Conservation (phyloP, 805 yeast genomes). For the Lipomyces spencermartinsiae region DNA sequence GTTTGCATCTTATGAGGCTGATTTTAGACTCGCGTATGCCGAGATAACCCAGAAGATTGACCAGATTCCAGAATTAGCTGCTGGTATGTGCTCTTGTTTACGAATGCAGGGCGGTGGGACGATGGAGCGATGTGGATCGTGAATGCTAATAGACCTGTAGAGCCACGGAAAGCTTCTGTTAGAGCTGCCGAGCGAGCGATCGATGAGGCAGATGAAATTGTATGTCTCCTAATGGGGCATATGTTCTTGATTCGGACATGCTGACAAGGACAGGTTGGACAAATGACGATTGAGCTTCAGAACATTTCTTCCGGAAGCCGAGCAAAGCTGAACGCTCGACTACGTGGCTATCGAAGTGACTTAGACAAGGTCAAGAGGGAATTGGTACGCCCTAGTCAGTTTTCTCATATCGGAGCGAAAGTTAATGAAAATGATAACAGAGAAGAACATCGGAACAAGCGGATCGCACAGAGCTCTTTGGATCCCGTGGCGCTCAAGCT, state of each 20-base stretch:
- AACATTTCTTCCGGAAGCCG: slow-evolving; percentile 78
- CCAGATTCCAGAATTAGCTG: slow-evolving; percentile 57
- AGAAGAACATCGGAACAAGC: slow-evolving; percentile 68
- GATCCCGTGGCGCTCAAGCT: slow-evolving; percentile 52
- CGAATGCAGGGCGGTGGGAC: not conserved
- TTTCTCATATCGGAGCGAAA: not conserved
- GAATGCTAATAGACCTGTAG: slow-evolving; percentile 43
- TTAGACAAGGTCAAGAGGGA: slow-evolving; percentile 61
- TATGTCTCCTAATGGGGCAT: slow-evolving; percentile 39
- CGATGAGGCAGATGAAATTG: slow-evolving; percentile 80
- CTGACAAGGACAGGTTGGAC: slow-evolving; percentile 59
- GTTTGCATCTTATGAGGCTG: slow-evolving; percentile 70
- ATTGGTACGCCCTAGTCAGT: slow-evolving; percentile 25
- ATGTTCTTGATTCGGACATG: not conserved
- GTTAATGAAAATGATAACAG: not conserved
- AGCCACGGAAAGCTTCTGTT: slow-evolving; percentile 60
- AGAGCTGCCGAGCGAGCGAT: slow-evolving; percentile 67
- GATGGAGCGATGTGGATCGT: not conserved
- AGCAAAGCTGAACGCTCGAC: slow-evolving; percentile 72
- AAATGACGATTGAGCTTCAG: slow-evolving; percentile 85
- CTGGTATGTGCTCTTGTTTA: slow-evolving; percentile 44
- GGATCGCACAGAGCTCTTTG: slow-evolving; percentile 76
- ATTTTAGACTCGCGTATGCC: slow-evolving; percentile 69
- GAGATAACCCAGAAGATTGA: slow-evolving; percentile 73
- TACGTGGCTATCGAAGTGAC: slow-evolving; percentile 72